Evolutionary conservation across 176 grass and related monocot genomes (phyloP).

Genomic region (Triticum turgidum): DNA sequence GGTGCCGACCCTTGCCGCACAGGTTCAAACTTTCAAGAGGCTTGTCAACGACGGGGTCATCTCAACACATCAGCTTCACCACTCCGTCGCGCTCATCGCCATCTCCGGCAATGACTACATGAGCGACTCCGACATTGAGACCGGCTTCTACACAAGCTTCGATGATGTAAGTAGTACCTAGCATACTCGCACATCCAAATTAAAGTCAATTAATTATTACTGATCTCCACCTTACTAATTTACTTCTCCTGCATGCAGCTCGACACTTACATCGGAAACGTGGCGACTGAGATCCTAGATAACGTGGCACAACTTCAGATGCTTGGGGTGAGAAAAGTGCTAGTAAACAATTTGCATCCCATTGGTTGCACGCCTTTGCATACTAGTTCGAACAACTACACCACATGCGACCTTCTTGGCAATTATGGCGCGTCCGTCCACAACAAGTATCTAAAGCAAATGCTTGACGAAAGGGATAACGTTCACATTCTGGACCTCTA

Average conservation of each 20-base stretch:
- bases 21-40: neutral
- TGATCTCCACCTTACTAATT: neutral
- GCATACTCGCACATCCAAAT: too few species aligned
- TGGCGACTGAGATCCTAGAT: neutral
- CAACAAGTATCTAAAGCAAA: neutral
- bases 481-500: neutral
- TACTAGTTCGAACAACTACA: constrained; percentile 22
- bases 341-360: constrained; percentile 39
- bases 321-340: constrained; percentile 17
- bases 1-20: neutral
- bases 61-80: neutral
- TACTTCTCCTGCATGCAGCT: neutral
- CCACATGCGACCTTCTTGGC: neutral
- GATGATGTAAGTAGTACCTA: neutral
- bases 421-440: neutral
- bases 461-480: neutral
- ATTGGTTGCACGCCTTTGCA: constrained; percentile 27
- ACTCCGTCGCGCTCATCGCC: constrained; percentile 27
- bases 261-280: neutral
- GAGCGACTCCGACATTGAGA: neutral
- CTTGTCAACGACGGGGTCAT: neutral
- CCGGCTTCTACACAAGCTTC: neutral
- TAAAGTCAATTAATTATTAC: too few species aligned
- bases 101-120: constrained; percentile 34
- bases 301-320: neutral